phyloP scores from a whole-genome alignment of 805 yeast genomes.

The Saccharomycopsis olivae region DNA sequence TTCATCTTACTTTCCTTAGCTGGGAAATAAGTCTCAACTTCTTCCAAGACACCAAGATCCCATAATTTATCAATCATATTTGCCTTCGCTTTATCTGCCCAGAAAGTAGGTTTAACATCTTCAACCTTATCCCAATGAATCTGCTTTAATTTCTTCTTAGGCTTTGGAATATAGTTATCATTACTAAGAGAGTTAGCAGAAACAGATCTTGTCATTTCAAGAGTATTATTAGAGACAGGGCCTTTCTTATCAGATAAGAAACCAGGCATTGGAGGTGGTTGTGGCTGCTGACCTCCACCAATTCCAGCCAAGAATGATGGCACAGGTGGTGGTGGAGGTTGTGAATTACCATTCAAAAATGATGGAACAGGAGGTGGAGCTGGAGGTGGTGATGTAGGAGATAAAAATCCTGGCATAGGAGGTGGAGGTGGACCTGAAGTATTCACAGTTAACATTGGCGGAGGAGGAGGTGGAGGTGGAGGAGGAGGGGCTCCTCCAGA shows the following conservation, averaged over 20 bases:
- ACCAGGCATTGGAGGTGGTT: slow-evolving; percentile 21
- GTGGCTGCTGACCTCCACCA: slow-evolving; percentile 19
- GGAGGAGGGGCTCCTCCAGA: slow-evolving; percentile 19
- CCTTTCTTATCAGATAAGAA: slow-evolving; percentile 10
- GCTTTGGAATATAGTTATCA: slow-evolving; percentile 28
- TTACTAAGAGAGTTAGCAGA: slow-evolving; percentile 23
- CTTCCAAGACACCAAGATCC: slow-evolving; percentile 52
- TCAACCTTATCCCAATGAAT: slow-evolving; percentile 77
- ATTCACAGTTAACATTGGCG: slow-evolving; percentile 18
- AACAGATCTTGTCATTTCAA: slow-evolving; percentile 25
- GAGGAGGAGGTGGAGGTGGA: slow-evolving; percentile 22
- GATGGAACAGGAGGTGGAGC: slow-evolving; percentile 20
- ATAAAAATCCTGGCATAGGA: slow-evolving; percentile 22
- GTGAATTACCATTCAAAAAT: slow-evolving; percentile 20
- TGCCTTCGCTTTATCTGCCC: slow-evolving; percentile 41
- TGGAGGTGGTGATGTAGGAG: slow-evolving; percentile 21
- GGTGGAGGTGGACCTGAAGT: slow-evolving; percentile 20
- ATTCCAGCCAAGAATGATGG: background rate
- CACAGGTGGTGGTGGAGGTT: slow-evolving; percentile 20
- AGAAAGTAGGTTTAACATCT: slow-evolving; percentile 46
- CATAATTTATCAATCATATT: slow-evolving; percentile 39
- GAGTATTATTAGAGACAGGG: slow-evolving; percentile 21
- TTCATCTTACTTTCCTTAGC: slow-evolving; percentile 34
- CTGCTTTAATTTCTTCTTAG: slow-evolving; percentile 56
- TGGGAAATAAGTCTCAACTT: slow-evolving; percentile 47